phyloP scores from a whole-genome alignment of 2,329 filamentous ascomycete genomes.

The Tothia fuscella region DNA sequence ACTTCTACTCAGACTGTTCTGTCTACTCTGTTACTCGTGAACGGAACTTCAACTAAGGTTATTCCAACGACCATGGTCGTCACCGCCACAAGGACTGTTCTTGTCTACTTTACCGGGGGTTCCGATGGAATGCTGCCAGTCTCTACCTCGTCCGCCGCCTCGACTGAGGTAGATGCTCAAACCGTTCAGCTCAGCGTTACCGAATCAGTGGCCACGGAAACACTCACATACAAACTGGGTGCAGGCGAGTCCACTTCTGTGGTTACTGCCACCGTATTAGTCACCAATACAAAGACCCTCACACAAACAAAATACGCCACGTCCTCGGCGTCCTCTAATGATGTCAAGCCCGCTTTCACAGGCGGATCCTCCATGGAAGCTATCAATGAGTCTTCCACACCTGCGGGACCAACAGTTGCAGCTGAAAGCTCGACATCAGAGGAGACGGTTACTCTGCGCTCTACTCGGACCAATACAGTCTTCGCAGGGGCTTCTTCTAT shows the following conservation, averaged over 20 bases:
- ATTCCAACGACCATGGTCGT: conserved; percentile 2
- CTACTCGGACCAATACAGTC: background rate
- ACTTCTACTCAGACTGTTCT: conserved; percentile 1
- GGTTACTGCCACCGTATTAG: background rate
- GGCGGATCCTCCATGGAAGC: background rate
- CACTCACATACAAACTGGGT: conserved; percentile 2
- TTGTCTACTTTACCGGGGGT: conserved; percentile 1
- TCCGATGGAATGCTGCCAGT: background rate
- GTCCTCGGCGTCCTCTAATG: background rate
- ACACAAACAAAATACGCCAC: background rate
- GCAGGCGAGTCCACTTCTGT: background rate
- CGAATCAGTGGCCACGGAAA: background rate
- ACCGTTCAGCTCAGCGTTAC: conserved; percentile 2
- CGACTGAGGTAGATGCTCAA: background rate
- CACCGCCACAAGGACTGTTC: background rate
- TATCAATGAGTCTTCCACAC: background rate
- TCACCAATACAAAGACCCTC: background rate
- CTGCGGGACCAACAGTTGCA: background rate
- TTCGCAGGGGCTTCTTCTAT: background rate
- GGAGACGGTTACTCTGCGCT: background rate
- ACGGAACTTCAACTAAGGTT: background rate
- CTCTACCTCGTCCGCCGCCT: background rate
- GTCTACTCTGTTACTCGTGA: conserved; percentile 1
- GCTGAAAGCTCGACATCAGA: too few species aligned
- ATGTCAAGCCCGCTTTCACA: background rate